These are phyloP conservation scores for Populus davidiana DNA, from an alignment of 345 rosid species.

Conservation along the genomic window DNA sequence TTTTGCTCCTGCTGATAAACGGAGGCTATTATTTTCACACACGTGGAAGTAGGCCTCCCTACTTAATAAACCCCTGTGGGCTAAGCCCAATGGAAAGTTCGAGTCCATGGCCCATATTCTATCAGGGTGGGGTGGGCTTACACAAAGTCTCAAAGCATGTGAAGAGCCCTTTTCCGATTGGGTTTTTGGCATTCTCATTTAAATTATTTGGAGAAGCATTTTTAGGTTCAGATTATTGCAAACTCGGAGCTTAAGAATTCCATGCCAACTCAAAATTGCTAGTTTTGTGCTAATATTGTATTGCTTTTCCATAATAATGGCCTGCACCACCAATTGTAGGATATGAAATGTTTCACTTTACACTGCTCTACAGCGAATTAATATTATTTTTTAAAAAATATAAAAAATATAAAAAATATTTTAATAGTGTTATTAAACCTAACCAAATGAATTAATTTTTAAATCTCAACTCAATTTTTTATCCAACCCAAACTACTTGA, in stretches of 20 bases:
- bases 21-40: background rate
- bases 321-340: background rate
- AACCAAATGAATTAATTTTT: too few species aligned
- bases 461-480: too few species aligned
- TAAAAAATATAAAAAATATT: too few species aligned
- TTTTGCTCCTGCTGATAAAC: background rate
- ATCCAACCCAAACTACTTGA: fast-evolving
- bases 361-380: too few species aligned
- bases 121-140: background rate
- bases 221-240: background rate
- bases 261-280: background rate
- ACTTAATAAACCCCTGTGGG: background rate
- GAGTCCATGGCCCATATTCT: background rate
- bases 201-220: background rate
- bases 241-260: background rate
- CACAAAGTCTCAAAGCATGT: background rate
- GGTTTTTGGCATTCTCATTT: background rate
- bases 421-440: too few species aligned
- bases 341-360: background rate
- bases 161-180: background rate
- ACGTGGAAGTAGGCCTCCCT: background rate
- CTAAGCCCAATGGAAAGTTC: background rate
- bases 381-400: too few species aligned
- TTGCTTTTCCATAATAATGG: background rate
- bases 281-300: background rate